Evolutionary conservation across 805 yeast species (phyloP), one percentile per base, ranked within the genome.

Genomic region (Ogataea ramenticola): DNA sequence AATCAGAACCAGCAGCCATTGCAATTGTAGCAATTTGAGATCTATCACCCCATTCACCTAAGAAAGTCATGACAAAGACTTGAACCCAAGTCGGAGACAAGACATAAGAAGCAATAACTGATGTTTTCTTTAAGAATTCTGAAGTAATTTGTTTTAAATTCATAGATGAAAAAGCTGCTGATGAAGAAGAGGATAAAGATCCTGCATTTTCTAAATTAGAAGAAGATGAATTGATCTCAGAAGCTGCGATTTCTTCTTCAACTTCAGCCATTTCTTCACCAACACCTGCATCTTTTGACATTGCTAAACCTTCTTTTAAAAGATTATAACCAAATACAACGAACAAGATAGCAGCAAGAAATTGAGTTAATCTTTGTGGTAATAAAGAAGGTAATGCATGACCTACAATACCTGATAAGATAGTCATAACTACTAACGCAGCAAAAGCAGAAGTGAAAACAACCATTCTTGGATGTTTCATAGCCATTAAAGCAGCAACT

Each of bases 41-140:
- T 57, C 99, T 80, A 65, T 93, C 99, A 42, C 99, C 99, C 95
- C 98, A 89, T 68, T 93, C 99, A 48, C 97, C 99, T 41, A 93
- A 68, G 62, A 93, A 93, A 4, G 96, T 87, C 98, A 93, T 91
- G 43, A 80, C 79, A 59, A 93, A 93, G 4, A 91, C 91, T 69
- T 91, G 96, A 51, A 89, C 82, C 90, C 96, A 93, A 10, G 81
- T 67, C 3, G 99, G 98, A 3, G 96, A 84, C 44, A 91, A 68
- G 4, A 88, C 65, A 45, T 79, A 76, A 3, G 79, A 64, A 2
- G 82, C 78, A 41, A 85, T 69, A 52, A 80, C 73, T 36, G 68
- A 62, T 16, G 82, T 36, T 35, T 79, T 78, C 22, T 52, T 47
- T 6, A 34, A 3, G 11, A 11, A 3, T n/a, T 11, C 22, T 17